These are phyloP conservation scores for Clausena lansium DNA, from an alignment of 345 rosid genomes.

Conservation along the genomic window DNA sequence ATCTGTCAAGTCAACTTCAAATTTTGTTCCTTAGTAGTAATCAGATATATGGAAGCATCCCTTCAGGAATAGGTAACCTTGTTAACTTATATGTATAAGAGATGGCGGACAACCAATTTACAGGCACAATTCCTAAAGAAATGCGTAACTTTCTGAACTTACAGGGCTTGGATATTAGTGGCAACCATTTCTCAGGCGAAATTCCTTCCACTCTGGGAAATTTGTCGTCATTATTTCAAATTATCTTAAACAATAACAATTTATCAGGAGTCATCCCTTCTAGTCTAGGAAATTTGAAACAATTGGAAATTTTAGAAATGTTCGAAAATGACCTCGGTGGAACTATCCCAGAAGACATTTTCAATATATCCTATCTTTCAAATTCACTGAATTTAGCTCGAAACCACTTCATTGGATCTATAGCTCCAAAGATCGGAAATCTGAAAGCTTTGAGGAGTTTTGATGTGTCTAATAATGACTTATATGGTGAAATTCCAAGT, in stretches of 20 bases:
- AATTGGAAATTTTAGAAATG: background rate
- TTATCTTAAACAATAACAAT: conserved; percentile 12
- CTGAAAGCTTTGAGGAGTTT: too few relatives aligned
- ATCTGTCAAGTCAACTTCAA: conserved; percentile 2
- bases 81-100: background rate
- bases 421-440: too few relatives aligned
- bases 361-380: background rate
- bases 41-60: conserved; percentile 2
- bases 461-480: too few relatives aligned
- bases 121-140: conserved; percentile 2
- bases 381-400: too few relatives aligned
- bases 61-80: conserved; percentile 14
- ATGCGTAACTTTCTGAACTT: background rate
- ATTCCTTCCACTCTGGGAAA: conserved; percentile 22
- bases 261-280: too few relatives aligned
- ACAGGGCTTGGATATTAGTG: background rate
- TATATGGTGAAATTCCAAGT: too few relatives aligned
- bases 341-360: conserved; percentile 14
- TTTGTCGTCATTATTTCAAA: background rate
- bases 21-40: background rate
- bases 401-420: too few relatives aligned
- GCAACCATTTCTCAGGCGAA: background rate
- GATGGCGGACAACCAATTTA: background rate
- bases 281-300: too few relatives aligned
- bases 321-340: conserved; percentile 27